Evolutionary conservation across 441 rosid genomes (phyloP).

Genomic region (Biscutella auriculata): DNA sequence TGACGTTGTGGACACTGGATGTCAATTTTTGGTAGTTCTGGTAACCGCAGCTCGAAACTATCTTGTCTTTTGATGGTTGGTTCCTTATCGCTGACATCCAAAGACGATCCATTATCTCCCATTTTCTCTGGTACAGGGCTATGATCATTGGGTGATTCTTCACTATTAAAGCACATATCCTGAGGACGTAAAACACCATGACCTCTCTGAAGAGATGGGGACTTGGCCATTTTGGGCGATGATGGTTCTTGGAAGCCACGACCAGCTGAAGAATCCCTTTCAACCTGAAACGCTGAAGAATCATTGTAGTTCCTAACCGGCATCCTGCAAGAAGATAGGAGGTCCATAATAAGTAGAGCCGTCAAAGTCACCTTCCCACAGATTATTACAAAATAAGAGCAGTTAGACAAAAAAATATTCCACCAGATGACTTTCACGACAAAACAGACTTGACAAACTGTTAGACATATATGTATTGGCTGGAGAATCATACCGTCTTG

Average conservation of each 20-base stretch:
- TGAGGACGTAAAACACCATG: slow-evolving; percentile 45
- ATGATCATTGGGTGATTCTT: slow-evolving; percentile 55
- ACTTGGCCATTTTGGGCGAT: slow-evolving; percentile 75
- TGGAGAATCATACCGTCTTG: slow-evolving; percentile 64
- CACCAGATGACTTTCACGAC: not conserved
- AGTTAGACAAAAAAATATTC: slow-evolving; percentile 22
- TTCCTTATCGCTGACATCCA: slow-evolving; percentile 58
- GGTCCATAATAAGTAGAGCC: slow-evolving; percentile 3
- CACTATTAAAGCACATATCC: slow-evolving; percentile 45
- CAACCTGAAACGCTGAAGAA: slow-evolving; percentile 55
- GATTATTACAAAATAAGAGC: not conserved
- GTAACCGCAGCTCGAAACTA: slow-evolving; percentile 86
- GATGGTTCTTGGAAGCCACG: slow-evolving; percentile 79
- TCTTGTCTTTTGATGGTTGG: slow-evolving; percentile 83
- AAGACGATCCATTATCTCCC: slow-evolving; percentile 52
- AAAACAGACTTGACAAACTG: slow-evolving; percentile 6
- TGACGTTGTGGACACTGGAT: slow-evolving; percentile 54
- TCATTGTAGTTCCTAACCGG: slow-evolving; percentile 68
- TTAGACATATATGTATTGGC: not conserved
- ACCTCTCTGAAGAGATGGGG: slow-evolving; percentile 91
- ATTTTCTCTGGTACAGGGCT: slow-evolving; percentile 71
- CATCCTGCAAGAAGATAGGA: slow-evolving; percentile 47
- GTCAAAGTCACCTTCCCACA: not conserved
- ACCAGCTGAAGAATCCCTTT: slow-evolving; percentile 81
- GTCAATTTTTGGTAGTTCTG: slow-evolving; percentile 87